These are phyloP conservation scores for Leucoagaricus sp. DNA, from an alignment of 1,284 basidiomycete species.

Conservation along the genomic window DNA sequence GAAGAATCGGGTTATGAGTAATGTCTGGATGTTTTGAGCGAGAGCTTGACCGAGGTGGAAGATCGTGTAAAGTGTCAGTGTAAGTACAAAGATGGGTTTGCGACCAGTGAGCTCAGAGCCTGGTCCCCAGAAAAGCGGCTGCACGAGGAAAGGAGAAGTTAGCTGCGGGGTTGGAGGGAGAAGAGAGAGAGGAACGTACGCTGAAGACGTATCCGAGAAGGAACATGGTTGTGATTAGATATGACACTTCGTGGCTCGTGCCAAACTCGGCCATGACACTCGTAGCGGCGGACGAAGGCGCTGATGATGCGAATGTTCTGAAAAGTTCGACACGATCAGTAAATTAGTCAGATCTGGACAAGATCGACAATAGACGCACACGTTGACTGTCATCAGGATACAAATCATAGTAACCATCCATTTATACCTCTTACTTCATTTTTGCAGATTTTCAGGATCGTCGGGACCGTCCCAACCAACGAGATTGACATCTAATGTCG, in stretches of 20 bases:
- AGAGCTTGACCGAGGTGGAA: constrained; percentile 67
- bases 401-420: constrained; percentile 13
- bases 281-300: constrained; percentile 47
- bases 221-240: constrained; percentile 56
- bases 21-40: constrained; percentile 62
- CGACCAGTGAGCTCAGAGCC: constrained; percentile 67
- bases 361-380: constrained; percentile 39
- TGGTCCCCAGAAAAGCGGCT: constrained; percentile 50
- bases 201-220: constrained; percentile 62
- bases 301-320: constrained; percentile 62
- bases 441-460: constrained; percentile 60
- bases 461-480: constrained; percentile 60
- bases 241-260: constrained; percentile 43
- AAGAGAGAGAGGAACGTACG: constrained; percentile 31
- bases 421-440: neutral
- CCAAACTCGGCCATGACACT: constrained; percentile 44
- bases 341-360: neutral
- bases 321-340: neutral
- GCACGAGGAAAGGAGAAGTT: constrained; percentile 15
- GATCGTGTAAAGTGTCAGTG: constrained; percentile 54
- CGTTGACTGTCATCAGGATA: constrained; percentile 53
- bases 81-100: constrained; percentile 51
- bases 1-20: constrained; percentile 68
- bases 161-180: constrained; percentile 22
- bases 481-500: constrained; percentile 39